Evolutionary conservation across 2,329 filamentous ascomycete genomes (phyloP).

Genomic region (Cercospora beticola): DNA sequence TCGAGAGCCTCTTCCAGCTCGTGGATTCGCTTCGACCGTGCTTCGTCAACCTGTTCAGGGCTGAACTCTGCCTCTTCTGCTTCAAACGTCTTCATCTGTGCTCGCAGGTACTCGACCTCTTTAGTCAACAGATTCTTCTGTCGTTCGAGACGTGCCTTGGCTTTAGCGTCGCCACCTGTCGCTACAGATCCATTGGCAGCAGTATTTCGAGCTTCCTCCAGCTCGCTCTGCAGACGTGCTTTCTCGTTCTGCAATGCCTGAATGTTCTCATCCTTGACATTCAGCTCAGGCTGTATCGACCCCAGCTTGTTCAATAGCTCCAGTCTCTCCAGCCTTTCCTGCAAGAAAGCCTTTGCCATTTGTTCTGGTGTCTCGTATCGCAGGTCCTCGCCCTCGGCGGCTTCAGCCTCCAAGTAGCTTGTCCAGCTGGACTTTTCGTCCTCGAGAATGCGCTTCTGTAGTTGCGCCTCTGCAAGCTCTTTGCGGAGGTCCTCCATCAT

Average conservation of each 20-base stretch:
- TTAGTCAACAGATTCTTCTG: conserved; percentile 83
- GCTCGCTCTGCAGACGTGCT: conserved; percentile 61
- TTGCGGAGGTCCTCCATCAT: conserved; percentile 70
- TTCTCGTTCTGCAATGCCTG: conserved; percentile 70
- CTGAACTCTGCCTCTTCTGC: conserved; percentile 85
- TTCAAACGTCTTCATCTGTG: conserved; percentile 83
- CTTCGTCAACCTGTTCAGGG: conserved; percentile 72
- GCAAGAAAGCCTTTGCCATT: conserved; percentile 78
- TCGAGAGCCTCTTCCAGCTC: conserved; percentile 85
- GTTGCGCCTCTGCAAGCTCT: conserved; percentile 74
- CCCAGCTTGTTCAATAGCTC: conserved; percentile 80
- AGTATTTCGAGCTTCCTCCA: conserved; percentile 65
- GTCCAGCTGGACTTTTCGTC: conserved; percentile 87
- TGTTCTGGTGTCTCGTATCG: conserved; percentile 88
- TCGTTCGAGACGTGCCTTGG: conserved; percentile 73
- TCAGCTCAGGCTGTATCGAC: conserved; percentile 71
- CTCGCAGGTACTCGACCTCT: conserved; percentile 90
- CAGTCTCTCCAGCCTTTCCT: conserved; percentile 76
- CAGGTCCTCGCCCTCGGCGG: conserved; percentile 57
- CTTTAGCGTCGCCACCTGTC: conserved; percentile 61
- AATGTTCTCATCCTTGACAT: conserved; percentile 74
- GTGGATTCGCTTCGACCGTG: conserved; percentile 70
- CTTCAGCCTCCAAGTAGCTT: conserved; percentile 73
- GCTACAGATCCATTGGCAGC: conserved; percentile 35
- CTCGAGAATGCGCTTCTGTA: conserved; percentile 83